Percentiles rank a stretch among this genome's conserved stretches.
Evolutionary conservation across 208 protist genomes (phyloP).

Genomic region (Jaenimonas drosophilae): DNA sequence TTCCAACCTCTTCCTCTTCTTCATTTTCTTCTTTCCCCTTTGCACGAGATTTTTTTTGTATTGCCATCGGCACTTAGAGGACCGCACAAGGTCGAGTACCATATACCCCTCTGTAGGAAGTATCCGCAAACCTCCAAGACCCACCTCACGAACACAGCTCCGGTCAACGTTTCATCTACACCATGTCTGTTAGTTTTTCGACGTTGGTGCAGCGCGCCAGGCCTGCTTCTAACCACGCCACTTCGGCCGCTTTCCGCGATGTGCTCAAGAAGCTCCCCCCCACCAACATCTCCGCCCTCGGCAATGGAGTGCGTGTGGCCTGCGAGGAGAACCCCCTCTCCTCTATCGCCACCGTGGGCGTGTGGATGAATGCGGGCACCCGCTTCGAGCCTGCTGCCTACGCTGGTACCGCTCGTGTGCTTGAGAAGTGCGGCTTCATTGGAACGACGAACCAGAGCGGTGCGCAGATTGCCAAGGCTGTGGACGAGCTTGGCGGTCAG

Average conservation of each 20-base stretch:
- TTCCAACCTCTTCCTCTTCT: background rate
- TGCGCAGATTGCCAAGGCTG: slow-evolving; percentile 82
- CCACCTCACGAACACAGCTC: background rate
- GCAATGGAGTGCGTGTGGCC: slow-evolving; percentile 95
- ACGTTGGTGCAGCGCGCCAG: slow-evolving; percentile 71
- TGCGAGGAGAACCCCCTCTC: slow-evolving; percentile 87
- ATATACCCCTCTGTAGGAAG: too few relatives aligned
- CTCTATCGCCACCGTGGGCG: slow-evolving; percentile 93
- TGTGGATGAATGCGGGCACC: slow-evolving; percentile 95
- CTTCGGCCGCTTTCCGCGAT: slow-evolving; percentile 44
- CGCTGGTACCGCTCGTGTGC: slow-evolving; percentile 96
- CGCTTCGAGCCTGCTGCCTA: slow-evolving; percentile 93
- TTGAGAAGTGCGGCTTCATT: slow-evolving; percentile 98
- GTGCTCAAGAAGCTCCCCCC: slow-evolving; percentile 64
- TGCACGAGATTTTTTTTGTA: background rate
- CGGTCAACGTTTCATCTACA: background rate
- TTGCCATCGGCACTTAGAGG: too few relatives aligned
- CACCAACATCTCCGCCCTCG: slow-evolving; percentile 89
- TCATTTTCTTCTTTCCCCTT: background rate
- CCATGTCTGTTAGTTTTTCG: slow-evolving; percentile 83
- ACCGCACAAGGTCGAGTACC: too few relatives aligned
- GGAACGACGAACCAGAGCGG: slow-evolving; percentile 86
- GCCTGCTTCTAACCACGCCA: slow-evolving; percentile 67
- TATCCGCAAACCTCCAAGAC: background rate
- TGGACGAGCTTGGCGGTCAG: slow-evolving; percentile 95